Evolutionary conservation across 805 yeast species (phyloP), one percentile per base, ranked within the genome.

Genomic region (Candida wancherniae): DNA sequence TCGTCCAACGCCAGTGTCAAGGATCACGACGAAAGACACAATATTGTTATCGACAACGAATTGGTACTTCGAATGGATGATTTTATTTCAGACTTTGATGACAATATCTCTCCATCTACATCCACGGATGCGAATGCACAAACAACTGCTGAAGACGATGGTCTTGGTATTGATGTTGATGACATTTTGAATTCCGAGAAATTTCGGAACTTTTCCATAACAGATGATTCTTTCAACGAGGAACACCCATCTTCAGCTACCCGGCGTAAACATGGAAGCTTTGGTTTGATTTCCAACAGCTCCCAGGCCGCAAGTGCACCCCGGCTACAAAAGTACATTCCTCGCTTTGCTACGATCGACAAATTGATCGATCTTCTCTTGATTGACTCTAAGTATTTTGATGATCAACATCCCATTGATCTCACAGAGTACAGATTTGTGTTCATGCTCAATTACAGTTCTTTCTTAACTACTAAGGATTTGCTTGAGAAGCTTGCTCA

Each of bases 311-410:
- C 14, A 8, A n/a, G 21, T 3, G 14, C 15, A 2, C 15, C 26
- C 1, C 32, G 20, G 5, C 16, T 23, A 1, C 24, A 31, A 12
- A 34, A 41, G 26, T 57, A 46, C 36, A 53, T 63, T 20, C 69
- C 69, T 3, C 58, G 61, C 29, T 57, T 48, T 44, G 92, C 92
- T 1, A 70, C 84, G 1, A 57, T 85, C 34, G 92, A 84, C 25
- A 76, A 77, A 44, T 67, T 90, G 45, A 68, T 87, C 33, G 97
- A 90, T 55, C 68, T 88, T 14, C 58, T 90, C 30, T 86, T 90
- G 4, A 48, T 67, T 73, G 52, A 90, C 83, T 13, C 80, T 73
- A 22, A 73, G 71, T 44, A 76, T 73, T 33, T 86, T 75, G 58
- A 57, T 29, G 57, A 55, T 10, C 38, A 46, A 9, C 48, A 60